Evolutionary conservation across 2,329 filamentous ascomycete genomes (phyloP).

Genomic region (Pseudogymnoascus verrucosus): DNA sequence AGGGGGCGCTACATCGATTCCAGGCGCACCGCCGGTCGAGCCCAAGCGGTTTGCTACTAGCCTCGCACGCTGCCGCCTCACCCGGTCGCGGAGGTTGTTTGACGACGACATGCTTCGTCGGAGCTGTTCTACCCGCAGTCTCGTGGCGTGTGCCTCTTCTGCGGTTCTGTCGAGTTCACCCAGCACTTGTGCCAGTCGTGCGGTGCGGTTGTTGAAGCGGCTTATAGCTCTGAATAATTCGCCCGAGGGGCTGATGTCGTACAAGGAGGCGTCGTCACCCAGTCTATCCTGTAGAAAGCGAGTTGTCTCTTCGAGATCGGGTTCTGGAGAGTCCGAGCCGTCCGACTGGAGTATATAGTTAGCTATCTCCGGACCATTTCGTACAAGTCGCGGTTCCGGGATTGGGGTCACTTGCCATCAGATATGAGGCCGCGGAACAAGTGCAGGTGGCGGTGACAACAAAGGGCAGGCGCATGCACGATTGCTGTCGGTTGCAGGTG

Average conservation of each 20-base stretch:
- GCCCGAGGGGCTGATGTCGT: constrained; percentile 35
- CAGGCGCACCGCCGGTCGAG: neutral
- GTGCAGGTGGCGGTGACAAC: constrained; percentile 8
- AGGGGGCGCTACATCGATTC: neutral
- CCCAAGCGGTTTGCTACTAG: neutral
- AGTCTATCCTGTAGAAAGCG: constrained; percentile 33
- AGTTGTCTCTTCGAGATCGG: constrained; percentile 23
- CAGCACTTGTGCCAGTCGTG: constrained; percentile 12
- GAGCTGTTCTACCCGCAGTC: constrained; percentile 3
- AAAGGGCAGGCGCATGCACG: neutral
- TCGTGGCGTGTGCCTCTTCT: neutral
- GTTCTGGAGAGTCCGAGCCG: neutral
- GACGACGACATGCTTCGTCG: constrained; percentile 5
- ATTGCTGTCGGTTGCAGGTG: neutral
- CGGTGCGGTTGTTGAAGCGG: constrained; percentile 30
- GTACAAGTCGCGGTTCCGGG: neutral
- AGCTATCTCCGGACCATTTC: neutral
- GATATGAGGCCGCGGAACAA: constrained; percentile 19
- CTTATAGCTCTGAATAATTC: constrained; percentile 38
- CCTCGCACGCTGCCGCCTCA: neutral
- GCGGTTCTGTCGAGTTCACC: constrained; percentile 2
- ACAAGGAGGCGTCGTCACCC: constrained; percentile 30
- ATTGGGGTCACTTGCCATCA: constrained; percentile 20
- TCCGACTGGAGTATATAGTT: neutral
- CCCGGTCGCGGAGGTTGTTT: constrained; percentile 5